Conservation (phyloP, 2,329 filamentous ascomycete genomes). For the Stagonosporopsis rhizophila region DNA sequence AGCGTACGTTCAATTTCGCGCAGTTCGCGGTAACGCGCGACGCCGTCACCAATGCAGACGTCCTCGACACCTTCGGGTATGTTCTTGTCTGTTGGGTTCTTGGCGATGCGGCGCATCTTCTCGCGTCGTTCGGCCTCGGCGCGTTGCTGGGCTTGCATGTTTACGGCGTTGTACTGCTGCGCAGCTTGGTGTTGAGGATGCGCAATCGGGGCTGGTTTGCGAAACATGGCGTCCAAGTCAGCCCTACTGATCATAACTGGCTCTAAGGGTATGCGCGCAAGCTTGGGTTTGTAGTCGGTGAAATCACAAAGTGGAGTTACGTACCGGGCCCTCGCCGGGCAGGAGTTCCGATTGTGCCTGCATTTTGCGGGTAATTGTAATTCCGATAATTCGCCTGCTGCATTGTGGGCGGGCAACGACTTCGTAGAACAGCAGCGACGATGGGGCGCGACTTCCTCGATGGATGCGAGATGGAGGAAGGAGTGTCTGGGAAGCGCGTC, state of each 20-base stretch:
- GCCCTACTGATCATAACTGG: slow-evolving; percentile 54
- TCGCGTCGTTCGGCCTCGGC: slow-evolving; percentile 63
- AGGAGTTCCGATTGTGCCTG: slow-evolving; percentile 36
- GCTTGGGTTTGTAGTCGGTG: slow-evolving; percentile 10
- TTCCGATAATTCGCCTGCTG: slow-evolving; percentile 54
- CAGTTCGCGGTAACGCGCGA: slow-evolving; percentile 80
- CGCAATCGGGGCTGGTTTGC: slow-evolving; percentile 54
- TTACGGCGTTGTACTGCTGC: slow-evolving; percentile 52
- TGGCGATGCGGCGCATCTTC: slow-evolving; percentile 78
- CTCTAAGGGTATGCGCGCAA: slow-evolving; percentile 11
- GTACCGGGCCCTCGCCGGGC: slow-evolving; percentile 55
- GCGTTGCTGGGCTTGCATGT: slow-evolving; percentile 54
- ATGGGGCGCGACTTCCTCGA: slow-evolving; percentile 30
- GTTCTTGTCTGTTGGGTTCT: slow-evolving; percentile 93
- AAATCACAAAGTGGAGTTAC: slow-evolving; percentile 28
- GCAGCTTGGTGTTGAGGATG: slow-evolving; percentile 59
- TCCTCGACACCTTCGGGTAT: slow-evolving; percentile 87
- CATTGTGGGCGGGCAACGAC: slow-evolving; percentile 45
- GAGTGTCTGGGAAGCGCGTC: slow-evolving; percentile 18
- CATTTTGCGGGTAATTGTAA: slow-evolving; percentile 44
- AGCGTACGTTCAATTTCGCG: slow-evolving; percentile 86
- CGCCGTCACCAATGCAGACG: slow-evolving; percentile 80
- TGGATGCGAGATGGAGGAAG: slow-evolving; percentile 21
- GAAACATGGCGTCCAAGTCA: slow-evolving; percentile 57
- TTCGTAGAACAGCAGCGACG: slow-evolving; percentile 36